A percentile compares a stretch with the other conserved stretches of the same genome.
phyloP scores from a whole-genome alignment of 2,329 filamentous ascomycete genomes.

The Didymella pinodella region DNA sequence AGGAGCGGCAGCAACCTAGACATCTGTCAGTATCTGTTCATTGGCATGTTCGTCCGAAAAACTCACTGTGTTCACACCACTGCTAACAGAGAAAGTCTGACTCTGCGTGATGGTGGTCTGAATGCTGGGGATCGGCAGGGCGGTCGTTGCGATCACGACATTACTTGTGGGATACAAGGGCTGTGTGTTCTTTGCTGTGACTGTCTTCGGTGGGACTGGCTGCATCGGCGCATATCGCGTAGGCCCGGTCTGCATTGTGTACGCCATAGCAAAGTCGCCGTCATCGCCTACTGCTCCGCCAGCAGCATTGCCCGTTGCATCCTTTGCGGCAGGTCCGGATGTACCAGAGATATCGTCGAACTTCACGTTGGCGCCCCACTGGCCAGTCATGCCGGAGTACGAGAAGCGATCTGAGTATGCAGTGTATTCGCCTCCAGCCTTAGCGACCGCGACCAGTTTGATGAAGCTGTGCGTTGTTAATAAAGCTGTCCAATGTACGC shows the following conservation, averaged over 20 bases:
- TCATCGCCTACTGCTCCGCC: slow-evolving; percentile 36
- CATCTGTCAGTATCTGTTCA: slow-evolving; percentile 25
- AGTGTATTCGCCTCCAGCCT: slow-evolving; percentile 63
- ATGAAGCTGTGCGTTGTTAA: slow-evolving; percentile 39
- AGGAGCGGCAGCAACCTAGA: slow-evolving; percentile 62
- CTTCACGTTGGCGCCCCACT: slow-evolving; percentile 57
- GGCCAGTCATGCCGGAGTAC: slow-evolving; percentile 69
- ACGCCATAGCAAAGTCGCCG: slow-evolving; percentile 56
- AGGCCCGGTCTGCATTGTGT: slow-evolving; percentile 63
- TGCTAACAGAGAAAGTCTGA: slow-evolving; percentile 60
- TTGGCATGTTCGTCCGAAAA: background rate
- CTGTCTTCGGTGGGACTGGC: slow-evolving; percentile 65
- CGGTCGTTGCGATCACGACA: slow-evolving; percentile 61
- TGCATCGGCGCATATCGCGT: slow-evolving; percentile 70
- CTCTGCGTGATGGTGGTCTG: slow-evolving; percentile 62
- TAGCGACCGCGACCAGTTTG: slow-evolving; percentile 62
- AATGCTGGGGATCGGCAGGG: slow-evolving; percentile 54
- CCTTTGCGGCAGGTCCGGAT: slow-evolving; percentile 38
- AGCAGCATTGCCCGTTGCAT: slow-evolving; percentile 33
- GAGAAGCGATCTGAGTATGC: slow-evolving; percentile 71
- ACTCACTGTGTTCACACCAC: slow-evolving; percentile 67
- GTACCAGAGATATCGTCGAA: slow-evolving; percentile 38
- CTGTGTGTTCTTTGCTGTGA: slow-evolving; percentile 60
- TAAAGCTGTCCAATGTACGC: background rate
- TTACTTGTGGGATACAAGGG: slow-evolving; percentile 65